Conservation (phyloP, 495 filamentous ascomycete species). For the Trichoderma virens region DNA sequence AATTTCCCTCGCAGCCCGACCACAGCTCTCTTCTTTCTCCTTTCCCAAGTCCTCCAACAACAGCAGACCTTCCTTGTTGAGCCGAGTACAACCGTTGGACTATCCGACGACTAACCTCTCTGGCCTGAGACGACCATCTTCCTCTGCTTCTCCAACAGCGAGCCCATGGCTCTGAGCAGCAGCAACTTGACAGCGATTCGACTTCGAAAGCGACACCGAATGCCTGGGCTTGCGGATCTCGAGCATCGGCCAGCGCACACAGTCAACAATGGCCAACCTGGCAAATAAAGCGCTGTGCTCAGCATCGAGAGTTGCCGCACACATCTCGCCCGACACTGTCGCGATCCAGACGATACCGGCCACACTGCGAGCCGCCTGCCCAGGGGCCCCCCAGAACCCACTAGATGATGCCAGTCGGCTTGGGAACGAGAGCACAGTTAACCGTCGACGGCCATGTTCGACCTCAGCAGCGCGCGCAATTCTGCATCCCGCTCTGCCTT, state of each 20-base stretch:
- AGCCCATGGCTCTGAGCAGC: conserved; percentile 1
- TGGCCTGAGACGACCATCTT: not conserved
- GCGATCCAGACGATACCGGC: not conserved
- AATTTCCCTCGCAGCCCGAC: not conserved
- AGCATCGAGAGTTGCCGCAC: not conserved
- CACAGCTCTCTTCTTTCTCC: not conserved
- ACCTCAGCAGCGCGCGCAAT: not conserved
- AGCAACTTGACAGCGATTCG: not conserved
- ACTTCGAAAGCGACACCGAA: not conserved
- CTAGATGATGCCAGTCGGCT: not conserved
- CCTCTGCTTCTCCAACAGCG: not conserved
- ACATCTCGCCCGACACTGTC: not conserved
- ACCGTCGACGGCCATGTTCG: not conserved
- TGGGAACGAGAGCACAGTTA: not conserved
- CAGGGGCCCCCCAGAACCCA: not conserved
- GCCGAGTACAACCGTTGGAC: not conserved
- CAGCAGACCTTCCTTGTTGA: not conserved
- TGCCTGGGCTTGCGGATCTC: not conserved
- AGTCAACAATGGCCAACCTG: not conserved
- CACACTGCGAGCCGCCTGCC: not conserved
- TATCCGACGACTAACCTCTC: not conserved
- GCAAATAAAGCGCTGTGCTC: not conserved
- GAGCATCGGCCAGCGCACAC: not conserved
- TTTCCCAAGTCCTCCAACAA: not conserved
- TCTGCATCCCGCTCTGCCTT: not conserved